Evolutionary conservation across 768 basidiomycete genomes (phyloP), one percentile per base, ranked within the genome.

Genomic region (Epithele typhae): DNA sequence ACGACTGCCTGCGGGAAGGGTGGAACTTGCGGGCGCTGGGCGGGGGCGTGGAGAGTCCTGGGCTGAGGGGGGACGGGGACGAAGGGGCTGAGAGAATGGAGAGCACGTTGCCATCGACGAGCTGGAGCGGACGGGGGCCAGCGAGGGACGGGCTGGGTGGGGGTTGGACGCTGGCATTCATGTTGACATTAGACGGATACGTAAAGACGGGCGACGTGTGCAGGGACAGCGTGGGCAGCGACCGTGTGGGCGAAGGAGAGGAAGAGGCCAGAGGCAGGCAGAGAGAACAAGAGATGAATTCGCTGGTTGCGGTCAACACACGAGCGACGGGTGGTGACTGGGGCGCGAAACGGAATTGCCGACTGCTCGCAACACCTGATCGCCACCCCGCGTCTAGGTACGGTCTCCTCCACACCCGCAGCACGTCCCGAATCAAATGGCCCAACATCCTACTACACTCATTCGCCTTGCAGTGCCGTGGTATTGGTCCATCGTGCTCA

Each of bases 61-160:
- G 55, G 27, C 50, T 25, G 35, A 48, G 46, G 37, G 59, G 55
- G 14, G 59, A 61, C 14, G 54, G 53, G 17, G 59, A 54, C 15
- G 64, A 59, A n/a, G 62, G 37, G 22, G 61, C 51, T n/a, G n/a
- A n/a, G n/a, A n/a, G n/a, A n/a, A 57, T 54, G 25, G 61, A 46
- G 7, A 53, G 35, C n/a, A 61, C 38, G 49, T 64, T 67, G 33
- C 68, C 65, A 46, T 70, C 64, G 37, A 73, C 62, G 30, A 79
- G 70, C 47, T 75, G 77, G 25, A 80, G 66, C 8, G 76, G 72
- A 30, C 75, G 69, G 24, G 76, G 74, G 27, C 65, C 72, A 21
- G 48, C 37, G 23, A 50, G 27, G 10, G 50, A 53, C 25, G 48
- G 52, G 37, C 47, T 49, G 24, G 50, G 33, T 17, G 56, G 43